Evolutionary conservation across 2,329 filamentous ascomycete species (phyloP).

Genomic region (Alternaria angustiovoidea): DNA sequence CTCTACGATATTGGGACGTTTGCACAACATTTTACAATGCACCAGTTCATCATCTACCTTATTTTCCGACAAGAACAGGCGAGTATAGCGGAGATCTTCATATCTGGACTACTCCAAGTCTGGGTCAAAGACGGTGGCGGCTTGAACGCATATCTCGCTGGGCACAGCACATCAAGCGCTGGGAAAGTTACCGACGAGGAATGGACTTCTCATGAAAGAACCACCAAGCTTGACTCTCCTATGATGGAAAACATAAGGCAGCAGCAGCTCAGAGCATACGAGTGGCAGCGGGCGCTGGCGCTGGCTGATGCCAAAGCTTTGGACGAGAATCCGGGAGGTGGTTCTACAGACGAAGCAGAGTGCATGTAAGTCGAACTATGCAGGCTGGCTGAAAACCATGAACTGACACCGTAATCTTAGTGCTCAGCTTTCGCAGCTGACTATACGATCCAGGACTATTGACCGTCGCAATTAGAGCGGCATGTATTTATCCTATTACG

Average conservation of each 20-base stretch:
- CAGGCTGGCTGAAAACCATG: too few relatives aligned
- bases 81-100: constrained; percentile 41
- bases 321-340: not conserved
- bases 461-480: not conserved
- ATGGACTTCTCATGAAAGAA: constrained; percentile 28
- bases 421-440: not conserved
- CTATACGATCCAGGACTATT: not conserved
- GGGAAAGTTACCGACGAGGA: constrained; percentile 15
- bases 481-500: not conserved
- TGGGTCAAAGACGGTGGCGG: constrained; percentile 40
- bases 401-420: not conserved
- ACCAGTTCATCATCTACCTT: constrained; percentile 38
- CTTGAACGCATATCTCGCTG: constrained; percentile 41
- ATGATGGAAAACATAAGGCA: constrained; percentile 21
- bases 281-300: constrained; percentile 31
- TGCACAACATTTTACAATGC: constrained; percentile 33
- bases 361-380: not conserved
- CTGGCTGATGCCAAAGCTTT: constrained; percentile 8
- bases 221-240: constrained; percentile 15
- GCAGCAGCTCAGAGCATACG: constrained; percentile 24
- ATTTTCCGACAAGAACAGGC: constrained; percentile 36
- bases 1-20: constrained; percentile 15
- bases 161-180: constrained; percentile 33
- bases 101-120: constrained; percentile 37
- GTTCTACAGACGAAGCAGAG: constrained; percentile 7